Base-by-base conservation (phyloP, 1,139 yeast genomes). In the Saccharomyces hybrid region DNA sequence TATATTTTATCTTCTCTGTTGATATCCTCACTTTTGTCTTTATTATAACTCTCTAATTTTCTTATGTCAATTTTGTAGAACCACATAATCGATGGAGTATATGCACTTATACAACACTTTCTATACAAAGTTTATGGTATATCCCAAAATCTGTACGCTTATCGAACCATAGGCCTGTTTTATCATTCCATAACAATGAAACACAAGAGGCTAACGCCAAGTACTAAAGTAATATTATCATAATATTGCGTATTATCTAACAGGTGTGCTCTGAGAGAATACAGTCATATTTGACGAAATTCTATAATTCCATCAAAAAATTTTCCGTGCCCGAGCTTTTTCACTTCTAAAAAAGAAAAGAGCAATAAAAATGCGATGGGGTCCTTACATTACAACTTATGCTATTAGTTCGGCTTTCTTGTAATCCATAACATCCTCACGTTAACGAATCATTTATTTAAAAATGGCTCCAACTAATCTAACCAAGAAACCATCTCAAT, bases 401-500 rank as follows among this genome's bases (percentile, higher is more conserved):
- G 30, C 31, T 16, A 23, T 46, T 23, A 25, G 5, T 38, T 9
- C 9, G 5, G 3, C 4, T 46, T 25, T 2, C n/a, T 16, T n/a
- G 3, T n/a, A 6, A 2, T 11, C n/a, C 7, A n/a, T 25, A 27
- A 14, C 20, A 5, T 26, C 9, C 20, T 23, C 3, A n/a, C 31
- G 14, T 13, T 16, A 41, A 41, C n/a, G 44, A 28, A 5, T 13
- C 7, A 27, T 26, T 30, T 11, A 49, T 14, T 1, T 11, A 25
- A 9, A 47, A 41, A 67, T 66, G 69, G 65, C 66, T 30, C 57
- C 59, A 28, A 46, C 48, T 7, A 53, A 53, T 26, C 49, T 53
- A 8, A 49, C 47, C 11, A 57, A 57, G 42, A 64, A 78, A 66
- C 82, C 82, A 16, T 64, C 75, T 14, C 79, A 76, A 56, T 73